Evolutionary conservation across 1,139 yeast genomes (phyloP), one percentile per base, ranked within the genome.

Genomic region (Zygosaccharomyces pseudobailii): DNA sequence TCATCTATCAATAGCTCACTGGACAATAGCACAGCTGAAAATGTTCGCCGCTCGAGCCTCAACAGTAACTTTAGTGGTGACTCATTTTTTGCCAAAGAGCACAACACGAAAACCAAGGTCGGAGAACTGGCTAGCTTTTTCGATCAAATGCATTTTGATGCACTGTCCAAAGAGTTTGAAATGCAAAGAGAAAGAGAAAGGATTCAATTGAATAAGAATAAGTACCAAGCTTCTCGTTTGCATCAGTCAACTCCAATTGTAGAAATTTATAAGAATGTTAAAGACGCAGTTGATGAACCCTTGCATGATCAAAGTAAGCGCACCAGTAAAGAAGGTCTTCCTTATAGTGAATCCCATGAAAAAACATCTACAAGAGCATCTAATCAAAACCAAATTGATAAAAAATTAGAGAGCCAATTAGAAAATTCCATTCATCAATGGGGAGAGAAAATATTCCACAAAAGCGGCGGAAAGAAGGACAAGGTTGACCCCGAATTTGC

Each of bases 251-350:
- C 79, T 52, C 97, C 98, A 0, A 85, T 87, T 48, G 97, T 90
- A 25, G 97, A 90, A 58, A 87, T 94, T 25, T 92, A 87, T 65
- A 84, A 87, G 56, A 85, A 87, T 60, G 94, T 88, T 32, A 84
- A 84, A 55, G 97, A 89, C 67, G 97, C 95, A 1, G 96, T 88
- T 6, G 76, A 73, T 39, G 78, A 72, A 41, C 73, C 66, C 3
- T 52, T 70, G 17, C 71, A 69, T 27, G 66, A 52, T 65, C 17
- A 72, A 65, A 32, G 40, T 27, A 36, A 48, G 31, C 36, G 36
- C 30, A n/a, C 25, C 9, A 38, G 22, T 9, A 35, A 17, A 17
- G 41, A 38, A 19, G 41, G 41, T 10, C 24, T 10, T 31, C 5
- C 37, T 6, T 21, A 45, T 40, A 40, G 20, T 10, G 45, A 43